Evolutionary conservation across 331 rosid species (phyloP).

Genomic region (Cucumis variabilis): DNA sequence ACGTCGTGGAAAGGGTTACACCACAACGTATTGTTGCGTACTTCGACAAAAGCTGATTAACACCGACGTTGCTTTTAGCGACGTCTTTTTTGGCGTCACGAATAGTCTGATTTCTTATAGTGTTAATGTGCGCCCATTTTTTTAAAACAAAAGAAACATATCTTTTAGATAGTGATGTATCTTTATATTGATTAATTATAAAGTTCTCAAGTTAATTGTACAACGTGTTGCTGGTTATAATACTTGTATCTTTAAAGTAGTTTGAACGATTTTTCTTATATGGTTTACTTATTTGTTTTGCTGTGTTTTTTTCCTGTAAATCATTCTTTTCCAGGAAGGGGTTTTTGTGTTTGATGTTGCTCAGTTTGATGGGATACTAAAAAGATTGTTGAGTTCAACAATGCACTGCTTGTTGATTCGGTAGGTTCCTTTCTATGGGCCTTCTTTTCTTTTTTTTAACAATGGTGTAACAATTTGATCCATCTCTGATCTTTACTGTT

Average conservation of each 20-base stretch:
- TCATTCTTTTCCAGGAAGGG: constrained; percentile 79
- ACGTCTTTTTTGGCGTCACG: too few relatives aligned
- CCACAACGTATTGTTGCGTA: too few relatives aligned
- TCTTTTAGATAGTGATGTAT: background rate
- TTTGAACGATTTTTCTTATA: background rate
- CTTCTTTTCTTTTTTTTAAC: background rate
- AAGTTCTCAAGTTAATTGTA: background rate
- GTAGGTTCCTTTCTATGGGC: constrained; percentile 43
- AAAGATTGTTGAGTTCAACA: constrained; percentile 88
- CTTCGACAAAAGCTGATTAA: too few relatives aligned
- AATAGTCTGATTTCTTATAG: too few relatives aligned
- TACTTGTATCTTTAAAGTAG: background rate
- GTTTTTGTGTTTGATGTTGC: constrained; percentile 90
- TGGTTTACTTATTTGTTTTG: constrained; percentile 15
- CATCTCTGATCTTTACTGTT: too few relatives aligned
- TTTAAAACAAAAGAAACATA: background rate
- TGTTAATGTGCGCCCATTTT: too few relatives aligned
- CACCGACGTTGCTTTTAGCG: too few relatives aligned
- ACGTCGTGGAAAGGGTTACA: too few relatives aligned
- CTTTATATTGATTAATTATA: background rate
- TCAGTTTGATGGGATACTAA: constrained; percentile 93
- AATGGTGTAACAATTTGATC: background rate
- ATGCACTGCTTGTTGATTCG: constrained; percentile 64
- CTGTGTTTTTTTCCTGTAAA: constrained; percentile 5
- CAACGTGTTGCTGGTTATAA: background rate